Evolutionary conservation across 1,284 basidiomycete species (phyloP), one percentile per base, ranked within the genome.

Genomic region (Pterula multifida): DNA sequence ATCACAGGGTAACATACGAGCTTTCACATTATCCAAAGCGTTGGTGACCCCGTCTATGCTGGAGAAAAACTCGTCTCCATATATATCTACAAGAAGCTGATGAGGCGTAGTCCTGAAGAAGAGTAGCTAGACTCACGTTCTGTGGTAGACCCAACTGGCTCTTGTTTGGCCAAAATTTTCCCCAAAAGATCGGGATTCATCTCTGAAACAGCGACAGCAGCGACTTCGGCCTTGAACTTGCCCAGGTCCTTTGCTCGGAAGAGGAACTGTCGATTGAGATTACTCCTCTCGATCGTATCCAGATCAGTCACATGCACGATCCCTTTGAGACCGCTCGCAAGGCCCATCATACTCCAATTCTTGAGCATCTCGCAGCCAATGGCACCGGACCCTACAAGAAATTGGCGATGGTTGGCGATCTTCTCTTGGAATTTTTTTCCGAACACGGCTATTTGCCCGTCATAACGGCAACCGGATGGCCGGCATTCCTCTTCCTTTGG

Each of bases 291-390:
- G 63, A 99, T 99, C 25, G 94, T 97, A 68, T 99, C 96, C 62
- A 98, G 71, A 66, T 99, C 96, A 13, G 96, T 98, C 49, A 99
- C 92, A 61, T 94, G 84, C 54, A 99, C 92, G 50, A 78, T 70
- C 21, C 92, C 96, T 49, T 84, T 72, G 13, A 81, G 73, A 2
- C 90, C 91, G 36, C 85, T 78, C 12, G 81, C 95, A 46, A 99
- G 72, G 57, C 96, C 96, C 80, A 99, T 97, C 92, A 99, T 93
- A 60, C 90, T 88, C 96, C 96, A 99, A 68, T 99, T 99, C 76
- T 99, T 99, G 61, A 99, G 71, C 96, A 98, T 98, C 70, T 99
- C 96, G 63, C 97, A 99, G 22, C 96, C 96, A 64, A 99, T 99
- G 45, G 96, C 96, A 53, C 96, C 96, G 21, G 95, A 86, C 4